phyloP scores from a whole-genome alignment of 768 basidiomycete species.

The Rhodosporidiobolus sp. region DNA sequence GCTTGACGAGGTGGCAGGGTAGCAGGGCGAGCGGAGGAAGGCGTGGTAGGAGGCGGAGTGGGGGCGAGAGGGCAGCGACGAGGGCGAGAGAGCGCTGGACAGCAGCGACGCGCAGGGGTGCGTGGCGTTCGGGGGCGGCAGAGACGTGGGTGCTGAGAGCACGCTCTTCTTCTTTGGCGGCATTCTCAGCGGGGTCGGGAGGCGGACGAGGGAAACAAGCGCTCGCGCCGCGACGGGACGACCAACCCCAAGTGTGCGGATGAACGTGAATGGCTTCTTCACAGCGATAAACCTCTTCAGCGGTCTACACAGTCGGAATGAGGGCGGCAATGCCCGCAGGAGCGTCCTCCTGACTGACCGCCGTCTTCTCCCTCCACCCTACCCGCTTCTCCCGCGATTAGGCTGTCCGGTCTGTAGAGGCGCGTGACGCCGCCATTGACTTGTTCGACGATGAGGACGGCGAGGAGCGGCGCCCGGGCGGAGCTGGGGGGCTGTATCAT shows the following conservation, averaged over 20 bases:
- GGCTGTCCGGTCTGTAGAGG: too few relatives aligned
- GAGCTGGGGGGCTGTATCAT: too few relatives aligned
- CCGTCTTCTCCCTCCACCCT: too few relatives aligned
- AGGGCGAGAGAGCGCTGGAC: not conserved
- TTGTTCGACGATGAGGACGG: too few relatives aligned
- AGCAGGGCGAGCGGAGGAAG: slow-evolving; percentile 20
- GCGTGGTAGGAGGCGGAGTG: slow-evolving; percentile 26
- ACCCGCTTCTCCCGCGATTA: too few relatives aligned
- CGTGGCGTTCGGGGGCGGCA: not conserved
- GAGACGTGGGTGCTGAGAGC: fast-evolving
- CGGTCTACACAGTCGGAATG: too few relatives aligned
- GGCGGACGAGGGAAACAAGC: not conserved
- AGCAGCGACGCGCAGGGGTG: slow-evolving; percentile 22
- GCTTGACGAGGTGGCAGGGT: not conserved
- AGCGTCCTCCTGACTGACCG: too few relatives aligned
- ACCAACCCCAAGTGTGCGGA: not conserved
- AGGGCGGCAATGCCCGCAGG: too few relatives aligned
- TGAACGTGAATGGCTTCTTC: not conserved
- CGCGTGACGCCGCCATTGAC: too few relatives aligned
- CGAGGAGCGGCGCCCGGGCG: too few relatives aligned
- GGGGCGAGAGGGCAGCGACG: not conserved
- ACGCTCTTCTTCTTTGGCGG: slow-evolving; percentile 22
- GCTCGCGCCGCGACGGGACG: not conserved
- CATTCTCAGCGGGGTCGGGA: not conserved
- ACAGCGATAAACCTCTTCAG: too few relatives aligned